A percentile compares a stretch with the other conserved stretches of the same genome.
Conservation (phyloP, 177 flowering plant genomes). For the Vitis hybrid region DNA sequence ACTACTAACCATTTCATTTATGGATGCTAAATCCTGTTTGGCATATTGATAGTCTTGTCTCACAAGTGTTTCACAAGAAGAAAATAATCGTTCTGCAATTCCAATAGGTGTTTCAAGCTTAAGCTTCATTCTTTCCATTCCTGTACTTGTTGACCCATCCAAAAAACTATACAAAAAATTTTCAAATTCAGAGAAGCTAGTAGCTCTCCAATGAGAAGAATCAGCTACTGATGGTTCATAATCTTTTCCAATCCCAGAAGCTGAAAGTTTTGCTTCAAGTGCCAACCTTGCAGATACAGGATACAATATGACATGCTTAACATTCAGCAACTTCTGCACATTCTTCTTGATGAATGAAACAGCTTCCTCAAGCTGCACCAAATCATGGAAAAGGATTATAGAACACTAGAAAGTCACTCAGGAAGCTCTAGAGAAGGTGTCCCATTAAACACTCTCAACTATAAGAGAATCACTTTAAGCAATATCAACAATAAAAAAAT, state of each 20-base stretch:
- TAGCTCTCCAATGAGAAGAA: conserved; percentile 34
- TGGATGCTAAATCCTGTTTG: conserved; percentile 55
- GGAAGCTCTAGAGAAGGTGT: background rate
- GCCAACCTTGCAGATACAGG: conserved; percentile 93
- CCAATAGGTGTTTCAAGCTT: conserved; percentile 88
- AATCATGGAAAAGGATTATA: conserved; percentile 5
- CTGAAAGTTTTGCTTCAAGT: conserved; percentile 71
- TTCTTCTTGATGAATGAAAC: conserved; percentile 72
- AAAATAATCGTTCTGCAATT: conserved; percentile 75
- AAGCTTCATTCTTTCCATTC: conserved; percentile 84
- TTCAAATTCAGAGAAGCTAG: conserved; percentile 68
- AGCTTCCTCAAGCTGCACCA: conserved; percentile 86
- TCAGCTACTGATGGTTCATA: conserved; percentile 20
- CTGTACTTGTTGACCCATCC: conserved; percentile 75
- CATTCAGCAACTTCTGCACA: conserved; percentile 61
- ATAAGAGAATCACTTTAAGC: background rate
- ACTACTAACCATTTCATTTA: conserved; percentile 52
- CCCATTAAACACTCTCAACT: background rate
- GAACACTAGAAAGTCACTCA: background rate
- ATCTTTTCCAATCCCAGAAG: conserved; percentile 26
- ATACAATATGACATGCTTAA: conserved; percentile 64
- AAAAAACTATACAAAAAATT: conserved; percentile 75
- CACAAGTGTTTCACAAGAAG: conserved; percentile 58
- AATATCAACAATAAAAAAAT: background rate
- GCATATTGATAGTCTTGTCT: conserved; percentile 59